Evolutionary conservation across 495 filamentous ascomycete genomes (phyloP).

Genomic region (Xylaria grammica): DNA sequence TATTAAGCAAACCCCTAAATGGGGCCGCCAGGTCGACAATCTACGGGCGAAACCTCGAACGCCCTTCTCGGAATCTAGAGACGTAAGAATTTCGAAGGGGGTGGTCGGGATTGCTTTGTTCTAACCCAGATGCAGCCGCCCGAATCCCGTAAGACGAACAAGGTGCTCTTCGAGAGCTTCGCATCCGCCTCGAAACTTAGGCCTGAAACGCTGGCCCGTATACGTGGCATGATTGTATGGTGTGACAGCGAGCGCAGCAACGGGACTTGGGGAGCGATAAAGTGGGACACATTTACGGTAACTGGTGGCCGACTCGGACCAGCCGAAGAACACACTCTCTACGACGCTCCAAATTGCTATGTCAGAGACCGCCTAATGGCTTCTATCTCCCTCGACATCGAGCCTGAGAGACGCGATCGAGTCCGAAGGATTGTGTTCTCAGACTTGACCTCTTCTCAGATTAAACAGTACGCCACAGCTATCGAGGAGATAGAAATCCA

Average conservation of each 20-base stretch:
- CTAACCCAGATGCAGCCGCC: conserved; percentile 1
- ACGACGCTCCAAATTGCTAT: conserved; percentile 11
- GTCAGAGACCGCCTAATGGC: conserved; percentile 15
- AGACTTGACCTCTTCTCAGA: neutral
- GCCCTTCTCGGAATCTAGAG: conserved; percentile 14
- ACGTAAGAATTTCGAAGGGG: neutral
- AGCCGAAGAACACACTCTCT: neutral
- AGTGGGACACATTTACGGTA: neutral
- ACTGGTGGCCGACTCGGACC: conserved; percentile 8
- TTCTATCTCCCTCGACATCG: neutral
- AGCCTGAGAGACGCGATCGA: neutral
- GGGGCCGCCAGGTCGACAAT: conserved; percentile 1
- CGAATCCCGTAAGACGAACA: neutral
- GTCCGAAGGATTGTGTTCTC: neutral
- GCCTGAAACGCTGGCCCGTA: neutral
- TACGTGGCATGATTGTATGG: conserved; percentile 12
- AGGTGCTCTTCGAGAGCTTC: neutral
- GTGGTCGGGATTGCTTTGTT: neutral
- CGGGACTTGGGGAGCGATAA: conserved; percentile 7
- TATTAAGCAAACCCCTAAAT: conserved; percentile 2
- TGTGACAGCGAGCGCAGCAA: conserved; percentile 6
- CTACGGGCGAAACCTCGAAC: conserved; percentile 11
- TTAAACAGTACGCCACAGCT: conserved; percentile 3
- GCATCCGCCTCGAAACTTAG: neutral
- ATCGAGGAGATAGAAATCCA: neutral